These are phyloP conservation scores for Colletotrichum plurivorum DNA, from an alignment of 2,329 filamentous ascomycete genomes.

Conservation along the genomic window DNA sequence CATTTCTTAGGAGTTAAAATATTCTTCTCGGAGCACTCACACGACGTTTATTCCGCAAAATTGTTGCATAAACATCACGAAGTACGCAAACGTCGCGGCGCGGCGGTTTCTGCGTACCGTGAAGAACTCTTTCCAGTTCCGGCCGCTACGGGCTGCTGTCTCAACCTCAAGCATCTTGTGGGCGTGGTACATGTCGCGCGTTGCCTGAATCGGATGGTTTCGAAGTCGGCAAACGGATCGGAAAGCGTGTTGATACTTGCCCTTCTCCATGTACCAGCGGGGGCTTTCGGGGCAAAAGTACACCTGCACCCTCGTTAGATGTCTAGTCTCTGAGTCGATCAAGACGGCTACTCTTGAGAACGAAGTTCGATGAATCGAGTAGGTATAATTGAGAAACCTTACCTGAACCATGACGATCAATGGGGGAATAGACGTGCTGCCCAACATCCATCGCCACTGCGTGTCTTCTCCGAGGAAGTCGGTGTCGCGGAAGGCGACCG, in stretches of 20 bases:
- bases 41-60: slow-evolving; percentile 63
- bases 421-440: slow-evolving; percentile 67
- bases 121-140: slow-evolving; percentile 54
- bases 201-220: slow-evolving; percentile 62
- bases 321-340: not conserved
- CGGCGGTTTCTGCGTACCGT: slow-evolving; percentile 53
- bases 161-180: slow-evolving; percentile 55
- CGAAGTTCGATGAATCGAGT: no score
- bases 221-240: slow-evolving; percentile 61
- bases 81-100: slow-evolving; percentile 54
- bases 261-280: slow-evolving; percentile 68
- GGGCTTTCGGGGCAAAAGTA: slow-evolving; percentile 69
- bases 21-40: slow-evolving; percentile 6
- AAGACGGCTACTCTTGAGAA: not conserved
- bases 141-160: slow-evolving; percentile 45
- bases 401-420: slow-evolving; percentile 62
- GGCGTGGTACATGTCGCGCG: slow-evolving; percentile 66
- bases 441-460: slow-evolving; percentile 58
- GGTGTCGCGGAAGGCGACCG: slow-evolving; percentile 48
- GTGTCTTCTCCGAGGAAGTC: slow-evolving; percentile 52
- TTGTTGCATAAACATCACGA: slow-evolving; percentile 55
- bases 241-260: slow-evolving; percentile 60
- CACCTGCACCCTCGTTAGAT: slow-evolving; percentile 46
- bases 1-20: no score
- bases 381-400: not conserved